Percentiles rank a stretch among this genome's conserved stretches.
Conservation (phyloP, 2,329 filamentous ascomycete species). For the Parascedosporium putredinis region DNA sequence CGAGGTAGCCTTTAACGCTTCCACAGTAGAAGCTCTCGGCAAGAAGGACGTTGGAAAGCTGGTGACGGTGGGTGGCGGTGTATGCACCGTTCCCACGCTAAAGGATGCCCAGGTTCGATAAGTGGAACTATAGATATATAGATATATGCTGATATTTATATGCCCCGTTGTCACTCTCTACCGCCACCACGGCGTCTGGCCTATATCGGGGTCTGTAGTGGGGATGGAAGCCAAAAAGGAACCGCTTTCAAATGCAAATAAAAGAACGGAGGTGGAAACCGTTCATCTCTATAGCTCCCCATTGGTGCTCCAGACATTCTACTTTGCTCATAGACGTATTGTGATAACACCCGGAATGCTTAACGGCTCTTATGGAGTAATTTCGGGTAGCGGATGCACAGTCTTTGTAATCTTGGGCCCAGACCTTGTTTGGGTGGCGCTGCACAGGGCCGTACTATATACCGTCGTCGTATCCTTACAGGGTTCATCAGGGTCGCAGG, state of each 20-base stretch:
- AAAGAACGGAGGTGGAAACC: too few species aligned
- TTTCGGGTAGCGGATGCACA: too few species aligned
- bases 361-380: too few species aligned
- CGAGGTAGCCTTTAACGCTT: conserved; percentile 80
- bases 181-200: too few species aligned
- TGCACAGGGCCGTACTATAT: not conserved
- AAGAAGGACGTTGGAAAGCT: conserved; percentile 59
- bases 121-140: conserved; percentile 11
- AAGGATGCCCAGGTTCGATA: conserved; percentile 77
- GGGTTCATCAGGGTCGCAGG: too few species aligned
- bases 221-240: not conserved
- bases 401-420: not conserved
- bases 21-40: conserved; percentile 63
- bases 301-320: not conserved
- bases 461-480: not conserved
- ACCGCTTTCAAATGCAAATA: not conserved
- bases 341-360: too few species aligned
- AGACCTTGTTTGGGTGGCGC: not conserved
- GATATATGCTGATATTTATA: not conserved
- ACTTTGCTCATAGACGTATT: not conserved
- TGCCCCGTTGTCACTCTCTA: too few species aligned
- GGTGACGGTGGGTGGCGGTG: conserved; percentile 64
- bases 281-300: too few species aligned
- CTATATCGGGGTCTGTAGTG: not conserved
- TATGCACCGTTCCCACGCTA: conserved; percentile 75